These are phyloP conservation scores for Talaromyces liani DNA, from an alignment of 495 filamentous ascomycete genomes.

Conservation along the genomic window DNA sequence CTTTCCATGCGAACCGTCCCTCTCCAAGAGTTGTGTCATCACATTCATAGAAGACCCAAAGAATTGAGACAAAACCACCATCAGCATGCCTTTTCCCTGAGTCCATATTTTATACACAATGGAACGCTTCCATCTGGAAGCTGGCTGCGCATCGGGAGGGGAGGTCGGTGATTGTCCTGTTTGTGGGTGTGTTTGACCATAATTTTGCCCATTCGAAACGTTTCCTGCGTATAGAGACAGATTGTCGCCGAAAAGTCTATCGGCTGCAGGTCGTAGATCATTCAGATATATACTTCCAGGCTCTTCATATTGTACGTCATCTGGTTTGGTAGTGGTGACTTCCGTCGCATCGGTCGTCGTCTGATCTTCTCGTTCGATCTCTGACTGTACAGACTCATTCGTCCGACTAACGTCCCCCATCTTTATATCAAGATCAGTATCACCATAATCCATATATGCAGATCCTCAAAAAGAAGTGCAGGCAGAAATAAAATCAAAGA, in stretches of 20 bases:
- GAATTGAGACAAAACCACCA: constrained; percentile 70
- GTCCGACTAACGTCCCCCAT: not conserved
- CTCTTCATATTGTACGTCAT: not conserved
- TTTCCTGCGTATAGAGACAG: constrained; percentile 6
- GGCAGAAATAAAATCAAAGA: not conserved
- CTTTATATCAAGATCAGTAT: not conserved
- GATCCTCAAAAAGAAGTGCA: not conserved
- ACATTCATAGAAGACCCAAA: constrained; percentile 90
- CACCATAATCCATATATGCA: not conserved
- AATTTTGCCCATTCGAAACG: not conserved
- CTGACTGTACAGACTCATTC: not conserved
- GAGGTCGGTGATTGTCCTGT: not conserved
- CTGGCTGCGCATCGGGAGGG: not conserved
- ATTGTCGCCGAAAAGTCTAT: constrained; percentile 8
- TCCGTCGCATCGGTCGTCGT: not conserved
- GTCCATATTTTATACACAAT: constrained; percentile 27
- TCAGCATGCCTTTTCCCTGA: constrained; percentile 63
- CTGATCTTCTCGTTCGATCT: not conserved
- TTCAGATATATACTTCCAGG: not conserved
- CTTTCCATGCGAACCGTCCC: constrained; percentile 53
- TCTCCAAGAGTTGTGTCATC: constrained; percentile 68
- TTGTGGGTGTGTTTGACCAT: not conserved
- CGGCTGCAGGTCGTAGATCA: not conserved
- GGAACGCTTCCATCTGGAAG: constrained; percentile 10
- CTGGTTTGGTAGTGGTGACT: not conserved